Evolutionary conservation across 1,284 basidiomycete genomes (phyloP).

Genomic region (Fistulina hepatica): DNA sequence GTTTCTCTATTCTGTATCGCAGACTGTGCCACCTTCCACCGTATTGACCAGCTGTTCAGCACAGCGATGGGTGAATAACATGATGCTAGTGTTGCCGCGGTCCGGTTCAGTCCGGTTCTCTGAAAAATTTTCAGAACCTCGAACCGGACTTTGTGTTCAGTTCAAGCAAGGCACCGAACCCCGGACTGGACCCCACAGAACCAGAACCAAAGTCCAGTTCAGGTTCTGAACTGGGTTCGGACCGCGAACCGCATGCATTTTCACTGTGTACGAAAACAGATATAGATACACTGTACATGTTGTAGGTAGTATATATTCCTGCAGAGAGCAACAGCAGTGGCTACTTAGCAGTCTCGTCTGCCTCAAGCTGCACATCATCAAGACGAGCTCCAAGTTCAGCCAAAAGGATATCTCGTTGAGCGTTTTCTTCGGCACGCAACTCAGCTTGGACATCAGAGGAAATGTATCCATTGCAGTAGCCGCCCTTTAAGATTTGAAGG

Average conservation of each 20-base stretch:
- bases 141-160: neutral
- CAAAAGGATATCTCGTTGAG: neutral
- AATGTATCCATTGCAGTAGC: conserved; percentile 4
- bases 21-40: no score
- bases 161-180: neutral
- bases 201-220: neutral
- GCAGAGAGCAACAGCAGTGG: neutral
- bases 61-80: no score
- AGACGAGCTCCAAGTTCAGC: neutral
- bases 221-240: neutral
- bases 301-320: neutral
- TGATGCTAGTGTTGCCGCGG: conserved; percentile 6
- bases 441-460: conserved; percentile 1
- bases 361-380: neutral
- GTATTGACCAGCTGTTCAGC: no score
- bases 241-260: neutral
- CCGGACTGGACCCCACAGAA: neutral
- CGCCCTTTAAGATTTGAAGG: conserved; percentile 12
- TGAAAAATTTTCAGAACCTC: neutral
- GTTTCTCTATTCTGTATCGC: no score
- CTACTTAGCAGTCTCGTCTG: neutral
- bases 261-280: neutral
- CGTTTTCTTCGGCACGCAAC: neutral
- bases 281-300: neutral
- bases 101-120: neutral